Evolutionary conservation across 371 early-diverging fungal species (phyloP), one percentile per base, ranked within the genome.

Genomic region (Polyrhizophydium stewartii): DNA sequence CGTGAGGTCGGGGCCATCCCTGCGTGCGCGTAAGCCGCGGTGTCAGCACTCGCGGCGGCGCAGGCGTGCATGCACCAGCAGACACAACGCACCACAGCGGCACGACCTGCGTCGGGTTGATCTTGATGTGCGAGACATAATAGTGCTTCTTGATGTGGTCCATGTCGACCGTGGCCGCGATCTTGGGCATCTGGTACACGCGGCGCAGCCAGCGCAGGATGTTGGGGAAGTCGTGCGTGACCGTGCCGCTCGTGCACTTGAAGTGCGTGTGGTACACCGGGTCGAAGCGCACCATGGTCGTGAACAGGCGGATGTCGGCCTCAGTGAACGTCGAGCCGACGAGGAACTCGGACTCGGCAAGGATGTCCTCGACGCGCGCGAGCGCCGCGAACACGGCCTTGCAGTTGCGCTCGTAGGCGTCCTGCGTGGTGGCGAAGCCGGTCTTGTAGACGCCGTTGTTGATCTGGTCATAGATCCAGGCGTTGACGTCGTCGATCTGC

Each of bases 71-170:
- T n/a, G n/a, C n/a, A n/a, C n/a, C n/a, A n/a, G n/a, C n/a, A n/a
- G n/a, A n/a, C n/a, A n/a, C n/a, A n/a, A n/a, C 40, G 10, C 40
- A 40, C 45, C 45, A 45, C 16, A 86, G 71, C n/a, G 94, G 93
- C n/a, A 94, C 91, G 27, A 97, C 76, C 60, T 86, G 85, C 50
- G 78, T 85, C 1, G 96, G 96, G 73, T 97, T 97, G 75, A 96
- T 94, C 72, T 93, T 88, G 38, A 67, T 60, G 68, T 94, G 96
- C 35, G 89, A 87, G 84, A 85, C 83, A 77, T 92, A 95, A 68
- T 96, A 97, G 67, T 96, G 96, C 5, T 76, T 66, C 78, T 95
- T 95, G 85, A 97, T 97, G 68, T 97, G 96, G 38, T 87, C 84
- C 90, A 95, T 88, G 73, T 93, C 85, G 45, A 92, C 89, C 0